These are phyloP conservation scores for Scedosporium minutisporum DNA, from an alignment of 2,329 filamentous ascomycete genomes.

Conservation along the genomic window DNA sequence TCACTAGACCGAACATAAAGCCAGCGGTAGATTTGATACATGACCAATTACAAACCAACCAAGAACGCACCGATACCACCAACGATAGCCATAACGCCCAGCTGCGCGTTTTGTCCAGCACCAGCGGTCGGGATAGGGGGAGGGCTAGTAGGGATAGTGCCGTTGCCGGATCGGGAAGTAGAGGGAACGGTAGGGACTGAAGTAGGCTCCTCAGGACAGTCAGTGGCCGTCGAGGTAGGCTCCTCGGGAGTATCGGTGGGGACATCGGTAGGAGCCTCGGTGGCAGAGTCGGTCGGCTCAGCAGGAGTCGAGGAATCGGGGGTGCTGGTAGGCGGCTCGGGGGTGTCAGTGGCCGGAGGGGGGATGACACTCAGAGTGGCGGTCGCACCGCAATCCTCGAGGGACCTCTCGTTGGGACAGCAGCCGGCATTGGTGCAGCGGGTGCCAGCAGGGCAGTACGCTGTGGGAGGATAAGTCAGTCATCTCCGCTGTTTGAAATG, in stretches of 20 bases:
- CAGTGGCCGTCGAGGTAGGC: not conserved
- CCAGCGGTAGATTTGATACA: no score
- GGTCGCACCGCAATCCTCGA: constrained; percentile 6
- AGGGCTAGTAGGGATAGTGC: not conserved
- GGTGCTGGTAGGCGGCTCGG: not conserved
- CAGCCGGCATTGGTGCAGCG: constrained; percentile 8
- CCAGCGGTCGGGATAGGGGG: not conserved
- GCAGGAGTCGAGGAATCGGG: no score
- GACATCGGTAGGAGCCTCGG: no score
- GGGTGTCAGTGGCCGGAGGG: not conserved
- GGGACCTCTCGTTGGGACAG: constrained; percentile 5
- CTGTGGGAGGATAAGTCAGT: not conserved
- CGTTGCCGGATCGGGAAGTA: not conserved
- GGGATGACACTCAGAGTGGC: constrained; percentile 4
- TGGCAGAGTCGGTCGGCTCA: no score
- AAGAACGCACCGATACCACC: not conserved
- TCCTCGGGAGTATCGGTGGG: not conserved
- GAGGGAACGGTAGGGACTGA: not conserved
- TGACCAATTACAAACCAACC: not conserved
- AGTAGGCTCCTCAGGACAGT: not conserved
- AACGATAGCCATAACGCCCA: not conserved
- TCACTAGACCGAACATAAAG: no score
- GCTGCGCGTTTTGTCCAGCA: not conserved
- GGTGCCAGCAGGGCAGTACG: constrained; percentile 6
- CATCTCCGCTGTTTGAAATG: not conserved